Evolutionary conservation across 805 yeast species (phyloP), one percentile per base, ranked within the genome.

Genomic region (Naumovozyma baii): DNA sequence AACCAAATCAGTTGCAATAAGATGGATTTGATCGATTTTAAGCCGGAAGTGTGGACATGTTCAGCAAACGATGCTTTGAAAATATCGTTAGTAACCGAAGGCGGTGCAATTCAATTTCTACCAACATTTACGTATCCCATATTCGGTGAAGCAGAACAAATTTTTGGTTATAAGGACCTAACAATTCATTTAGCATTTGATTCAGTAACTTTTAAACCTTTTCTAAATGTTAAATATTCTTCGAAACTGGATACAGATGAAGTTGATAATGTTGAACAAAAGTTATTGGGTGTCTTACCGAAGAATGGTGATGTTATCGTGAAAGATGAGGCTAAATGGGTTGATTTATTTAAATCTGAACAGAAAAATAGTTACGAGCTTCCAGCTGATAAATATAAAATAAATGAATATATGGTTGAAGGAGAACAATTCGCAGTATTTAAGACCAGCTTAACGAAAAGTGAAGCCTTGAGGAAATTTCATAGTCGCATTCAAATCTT

Each of bases 91-190:
- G 83, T 82, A 3, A 79, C 75, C 42, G 67, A 73, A 30, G 81
- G 80, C 3, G 80, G 77, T 42, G 72, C 78, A 2, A 74, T 80
- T 16, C 66, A 74, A 3, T 87, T 88, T 64, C 63, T 70, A 30
- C 96, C 97, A 0, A 54, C 65, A 12, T 87, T 85, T 63, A 90
- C 97, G 1, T 92, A 92, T 59, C 95, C 96, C 2, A 81, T 92
- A 9, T 92, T 76, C 67, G 97, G 97, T 4, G 95, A 87, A 36
- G 72, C 86, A 1, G 98, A 92, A 55, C 79, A 79, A 39, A 78
- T 92, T 1, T 85, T 79, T 54, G 98, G 98, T 2, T 92, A 76
- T 57, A 72, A 79, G 47, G 81, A 76, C 49, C 66, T 88, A 29
- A 67, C 68, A 25, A 76, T 92, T 28, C 73, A 75, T 48, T 57